Base-by-base conservation (phyloP, 106 monocot species). In the Allium cepa region DNA sequence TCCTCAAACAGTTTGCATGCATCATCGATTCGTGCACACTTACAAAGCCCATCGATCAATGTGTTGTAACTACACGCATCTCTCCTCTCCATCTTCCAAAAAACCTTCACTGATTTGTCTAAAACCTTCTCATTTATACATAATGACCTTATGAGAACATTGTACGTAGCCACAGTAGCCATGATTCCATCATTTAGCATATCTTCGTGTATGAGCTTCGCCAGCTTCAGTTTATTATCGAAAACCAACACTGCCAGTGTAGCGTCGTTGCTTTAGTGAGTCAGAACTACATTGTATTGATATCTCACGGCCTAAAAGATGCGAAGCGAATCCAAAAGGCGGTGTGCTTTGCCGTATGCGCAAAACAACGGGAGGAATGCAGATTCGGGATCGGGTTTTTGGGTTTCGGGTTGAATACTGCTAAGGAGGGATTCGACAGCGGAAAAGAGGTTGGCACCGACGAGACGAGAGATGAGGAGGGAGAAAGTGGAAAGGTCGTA, bases 131-230 rank as follows among this genome's bases (percentile, higher is more conserved):
- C 72, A 49, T 65, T 62, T 50, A 53, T 64, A 78, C 88, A 92
- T 9, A 88, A 78, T 10, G 86, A 88, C 26, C 86, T 89, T 66
- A 92, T 56, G 71, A 92, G 79, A 55, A 92, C 88, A 56, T 97
- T 97, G 74, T 80, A 83, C 0, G 84, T 71, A 36, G 92, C 73
- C 16, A 75, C 51, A 1, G 78, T 84, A 22, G 75, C 80, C 3
- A 66, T 45, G 16, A 92, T 10, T 15, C 80, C 78, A 15, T 60
- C 48, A 10, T 67, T 53, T 26, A 59, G 76, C 96, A 97, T 97
- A 27, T 82, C 68, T 17, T 72, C 65, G 75, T 76, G 84, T 52
- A 97, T 60, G 11, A 59, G 10, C 11, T 76, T 75, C 6, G 88
- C 92, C 52, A 79, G 75, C 69, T 71, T 72, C 55, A 87, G 73